Base-by-base conservation (phyloP, 345 rosid genomes). In the Bretschneidera sinensis region DNA sequence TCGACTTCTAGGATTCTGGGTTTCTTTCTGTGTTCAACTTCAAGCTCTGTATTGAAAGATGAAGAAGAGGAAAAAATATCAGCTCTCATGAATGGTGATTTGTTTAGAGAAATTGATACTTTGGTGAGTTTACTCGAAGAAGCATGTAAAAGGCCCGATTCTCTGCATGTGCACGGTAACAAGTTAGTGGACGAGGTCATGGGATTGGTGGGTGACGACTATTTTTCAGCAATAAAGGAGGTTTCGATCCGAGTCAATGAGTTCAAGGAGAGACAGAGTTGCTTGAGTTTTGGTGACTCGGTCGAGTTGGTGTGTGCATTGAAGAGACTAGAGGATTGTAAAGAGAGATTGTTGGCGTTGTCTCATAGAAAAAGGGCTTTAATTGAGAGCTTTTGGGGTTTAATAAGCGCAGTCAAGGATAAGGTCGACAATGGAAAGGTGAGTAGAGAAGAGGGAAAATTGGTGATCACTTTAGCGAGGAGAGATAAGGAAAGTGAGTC, bases 1-100 rank as follows among this genome's bases (percentile, higher is more conserved):
- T 77, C 87, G 24, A 74, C 86, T 4, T 88, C 90, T n/a, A 79
- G 92, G 61, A 52, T 71, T 54, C 56, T 92, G 52, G 95, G 92
- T 1, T 92, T 74, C 67, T 77, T 88, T 65, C 60, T 85, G 1
- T 65, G 84, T 68, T 86, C 96, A 67, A 59, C 69, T 19, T 84
- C 83, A 47, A 72, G 70, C 60, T 66, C 81, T 17, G 48, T 48
- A 17, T 87, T 80, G 24, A 78, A 76, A 74, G 85, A 86, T 52
- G 54, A 60, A 57, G 70, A 67, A 25, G 85, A 83, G 54, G 91
- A 81, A 39, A 75, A 61, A 67, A 74, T 85, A 19, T 70, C 90
- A 2, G 63, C 85, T 9, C 74, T 78, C 0, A 43, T 66, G 45
- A 89, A 79, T 70, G 20, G 52, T 8, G 83, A 85, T 60, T 57